Evolutionary conservation across 208 protist genomes (phyloP).

Genomic region (Acanthamoeba lenticulata): DNA sequence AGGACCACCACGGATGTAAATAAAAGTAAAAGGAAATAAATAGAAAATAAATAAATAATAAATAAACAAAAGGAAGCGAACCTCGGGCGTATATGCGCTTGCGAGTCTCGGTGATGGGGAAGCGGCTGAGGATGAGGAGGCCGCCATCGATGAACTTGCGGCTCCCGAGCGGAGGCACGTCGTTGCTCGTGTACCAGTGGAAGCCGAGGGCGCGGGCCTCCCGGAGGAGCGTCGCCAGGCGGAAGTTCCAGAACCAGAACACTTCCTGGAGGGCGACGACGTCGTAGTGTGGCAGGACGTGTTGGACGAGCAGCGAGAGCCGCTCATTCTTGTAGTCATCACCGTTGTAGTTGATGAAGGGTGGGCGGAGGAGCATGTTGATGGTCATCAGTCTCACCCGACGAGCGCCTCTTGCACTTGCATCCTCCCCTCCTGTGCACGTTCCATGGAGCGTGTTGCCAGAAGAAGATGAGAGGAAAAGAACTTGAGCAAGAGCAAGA

Average conservation of each 20-base stretch:
- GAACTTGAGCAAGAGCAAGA: background rate
- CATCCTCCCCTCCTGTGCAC: background rate
- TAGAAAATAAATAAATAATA: background rate
- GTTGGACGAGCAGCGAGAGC: background rate
- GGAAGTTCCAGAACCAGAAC: slow-evolving; percentile 49
- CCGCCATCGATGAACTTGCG: slow-evolving; percentile 60
- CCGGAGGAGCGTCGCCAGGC: background rate
- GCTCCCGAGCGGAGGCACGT: background rate
- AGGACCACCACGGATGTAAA: background rate
- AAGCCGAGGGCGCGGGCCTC: slow-evolving; percentile 1
- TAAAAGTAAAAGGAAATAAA: background rate
- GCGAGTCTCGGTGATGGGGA: slow-evolving; percentile 34
- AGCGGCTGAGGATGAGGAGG: slow-evolving; percentile 35
- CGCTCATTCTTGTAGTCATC: slow-evolving; percentile 63
- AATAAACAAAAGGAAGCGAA: background rate
- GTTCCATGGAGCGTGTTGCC: background rate
- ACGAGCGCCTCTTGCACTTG: background rate
- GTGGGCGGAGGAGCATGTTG: slow-evolving; percentile 59
- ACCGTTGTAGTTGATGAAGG: slow-evolving; percentile 61
- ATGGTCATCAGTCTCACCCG: slow-evolving; percentile 4
- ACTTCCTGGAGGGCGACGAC: slow-evolving; percentile 56
- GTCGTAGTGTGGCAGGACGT: slow-evolving; percentile 59
- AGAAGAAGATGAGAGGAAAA: background rate
- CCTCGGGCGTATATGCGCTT: slow-evolving; percentile 25
- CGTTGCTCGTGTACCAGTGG: slow-evolving; percentile 44